Percentiles rank a stretch among this genome's conserved stretches.
These are phyloP conservation scores for Syzygium oleosum DNA, from an alignment of 345 rosid genomes.

Conservation along the genomic window DNA sequence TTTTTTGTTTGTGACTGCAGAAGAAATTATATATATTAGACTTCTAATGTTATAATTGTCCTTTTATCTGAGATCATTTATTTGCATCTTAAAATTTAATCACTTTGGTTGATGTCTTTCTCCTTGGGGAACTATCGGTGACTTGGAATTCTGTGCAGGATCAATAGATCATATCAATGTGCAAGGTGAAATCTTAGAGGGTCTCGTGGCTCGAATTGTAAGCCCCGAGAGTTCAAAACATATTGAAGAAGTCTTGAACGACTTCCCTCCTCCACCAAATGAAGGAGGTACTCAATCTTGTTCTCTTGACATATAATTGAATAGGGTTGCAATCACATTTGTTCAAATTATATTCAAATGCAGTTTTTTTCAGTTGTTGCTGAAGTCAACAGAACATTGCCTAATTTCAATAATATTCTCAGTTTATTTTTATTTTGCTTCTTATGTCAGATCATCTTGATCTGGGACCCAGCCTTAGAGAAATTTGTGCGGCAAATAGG, in stretches of 20 bases:
- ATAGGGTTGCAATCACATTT: not conserved
- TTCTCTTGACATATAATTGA: not conserved
- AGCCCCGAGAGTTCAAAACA: slow-evolving; percentile 67
- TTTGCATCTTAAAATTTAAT: not conserved
- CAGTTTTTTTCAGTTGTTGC: not conserved
- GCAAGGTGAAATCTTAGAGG: slow-evolving; percentile 97
- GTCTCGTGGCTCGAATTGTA: slow-evolving; percentile 96
- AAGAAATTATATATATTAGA: not conserved
- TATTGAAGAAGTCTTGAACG: slow-evolving; percentile 66
- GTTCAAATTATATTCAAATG: not conserved
- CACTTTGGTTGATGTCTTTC: not conserved
- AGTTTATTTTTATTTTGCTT: not conserved
- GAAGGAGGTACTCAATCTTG: slow-evolving; percentile 49
- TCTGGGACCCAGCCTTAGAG: slow-evolving; percentile 80
- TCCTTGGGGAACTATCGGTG: not conserved
- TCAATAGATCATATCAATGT: slow-evolving; percentile 73
- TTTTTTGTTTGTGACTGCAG: not conserved
- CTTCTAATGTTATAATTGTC: not conserved
- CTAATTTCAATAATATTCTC: not conserved
- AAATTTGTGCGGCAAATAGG: slow-evolving; percentile 80
- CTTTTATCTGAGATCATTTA: not conserved
- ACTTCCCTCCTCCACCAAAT: slow-evolving; percentile 50
- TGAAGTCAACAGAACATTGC: not conserved
- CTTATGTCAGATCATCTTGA: slow-evolving; percentile 55
- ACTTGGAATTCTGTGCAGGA: slow-evolving; percentile 28